Base-by-base conservation (phyloP, 768 basidiomycete species). In the Tricholoma terreum region DNA sequence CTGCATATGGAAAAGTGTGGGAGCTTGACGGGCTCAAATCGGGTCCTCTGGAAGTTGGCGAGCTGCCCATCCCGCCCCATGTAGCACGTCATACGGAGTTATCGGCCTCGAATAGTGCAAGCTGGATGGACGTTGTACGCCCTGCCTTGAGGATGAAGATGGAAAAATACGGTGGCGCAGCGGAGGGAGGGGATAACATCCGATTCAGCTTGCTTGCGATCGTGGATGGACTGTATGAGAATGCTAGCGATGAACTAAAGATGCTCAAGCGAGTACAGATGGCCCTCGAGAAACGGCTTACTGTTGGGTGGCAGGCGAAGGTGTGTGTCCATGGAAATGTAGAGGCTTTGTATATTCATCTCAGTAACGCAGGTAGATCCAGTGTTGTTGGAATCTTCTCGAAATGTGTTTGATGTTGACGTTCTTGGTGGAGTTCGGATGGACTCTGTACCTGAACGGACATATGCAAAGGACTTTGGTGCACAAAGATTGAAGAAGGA, bases 21-120 rank as follows among this genome's bases (percentile, higher is more conserved):
- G 84, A 87, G 67, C 77, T 87, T 52, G 84, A 86, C 64, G 85
- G 85, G 11, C 75, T 86, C 54, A 84, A 83, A 57, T 75, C 79
- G 1, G 84, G 82, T 0, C 84, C 85, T 5, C 71, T 87, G 8
- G 84, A 85, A 66, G 84, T 86, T 21, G 84, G 84, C 36, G 84
- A 84, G 62, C 64, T 85, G n/a, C 65, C 73, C 14, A 49, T 38
- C 42, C 46, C 55, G 11, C 27, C 61, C 51, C 10, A 54, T 22
- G 14, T 14, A 2, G 43, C 17, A 31, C 12, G 12, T 35, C 57
- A 22, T 52, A 60, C 38, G 30, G 59, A 51, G n/a, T 40, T 21
- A 4, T 33, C 56, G 7, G 35, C 57, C 6, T 49, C 56, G 19
- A 12, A 53, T n/a, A 33, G 35, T n/a, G 58, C 65, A 14, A 67